Base-by-base conservation (phyloP, 345 rosid species). In the Cardamine chenopodiifolia region DNA sequence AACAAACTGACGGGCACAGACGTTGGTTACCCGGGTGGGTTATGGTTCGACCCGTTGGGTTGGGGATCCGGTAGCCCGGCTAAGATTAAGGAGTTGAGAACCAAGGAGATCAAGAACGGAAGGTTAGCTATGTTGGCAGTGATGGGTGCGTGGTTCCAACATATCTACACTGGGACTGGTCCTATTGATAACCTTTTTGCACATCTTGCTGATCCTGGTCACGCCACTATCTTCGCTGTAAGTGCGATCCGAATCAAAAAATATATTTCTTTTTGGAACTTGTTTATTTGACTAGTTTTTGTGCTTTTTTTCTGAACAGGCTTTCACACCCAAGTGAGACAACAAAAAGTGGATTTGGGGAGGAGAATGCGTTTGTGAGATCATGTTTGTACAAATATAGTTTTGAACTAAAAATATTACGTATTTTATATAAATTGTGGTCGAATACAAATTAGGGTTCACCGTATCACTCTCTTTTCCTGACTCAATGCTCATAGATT, bases 141-240 rank as follows among this genome's bases (percentile, higher is more conserved):
- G 70, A 88, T 95, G 88, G 99, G 99, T 35, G 99, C 97, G 9
- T 92, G 99, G 99, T 95, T 95, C 86, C 97, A 95, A 79, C 99
- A 95, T 69, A 88, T 95, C 57, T 95, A 95, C 89, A 92, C 97
- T 0, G 97, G 97, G 14, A 86, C 97, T 22, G 99, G 99, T 42
- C 99, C 99, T 11, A 95, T 95, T 20, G 99, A 92, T 76, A 95
- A 95, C 72, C 92, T 95, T 67, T 92, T 90, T 63, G 97, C 97
- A 32, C 99, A 95, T 82, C 97, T 95, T 17, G 89, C 96, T 47
- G 97, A 95, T 83, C 99, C 97, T 40, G 99, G 99, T 39, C 97
- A 95, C 45, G 99, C 97, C 70, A 95, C 88, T 8, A 44, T 92
- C 79, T 95, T 94, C 76, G 86, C 97, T 62, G 98, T 90, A 85